phyloP scores from a whole-genome alignment of 352 stramenopile genomes.

The Blastocystis sp. region DNA sequence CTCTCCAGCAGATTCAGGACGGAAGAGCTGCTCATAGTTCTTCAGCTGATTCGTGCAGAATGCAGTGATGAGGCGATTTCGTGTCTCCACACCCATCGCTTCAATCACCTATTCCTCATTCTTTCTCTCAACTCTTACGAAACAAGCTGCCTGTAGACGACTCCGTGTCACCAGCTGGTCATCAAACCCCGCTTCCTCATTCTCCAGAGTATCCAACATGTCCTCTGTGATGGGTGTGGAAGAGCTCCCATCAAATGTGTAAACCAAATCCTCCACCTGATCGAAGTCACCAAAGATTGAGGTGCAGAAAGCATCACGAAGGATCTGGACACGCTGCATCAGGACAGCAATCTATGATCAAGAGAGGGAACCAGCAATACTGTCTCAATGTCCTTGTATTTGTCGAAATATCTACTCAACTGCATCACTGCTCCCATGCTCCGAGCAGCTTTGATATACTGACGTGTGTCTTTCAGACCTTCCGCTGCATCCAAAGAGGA shows the following conservation, averaged over 20 bases:
- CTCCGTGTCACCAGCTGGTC: slow-evolving; percentile 68
- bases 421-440: slow-evolving; percentile 91
- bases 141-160: slow-evolving; percentile 56
- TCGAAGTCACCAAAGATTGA: slow-evolving; percentile 86
- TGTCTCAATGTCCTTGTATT: slow-evolving; percentile 76
- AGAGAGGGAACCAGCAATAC: slow-evolving; percentile 68
- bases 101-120: slow-evolving; percentile 81
- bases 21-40: slow-evolving; percentile 77
- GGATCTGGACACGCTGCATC: slow-evolving; percentile 81
- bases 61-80: slow-evolving; percentile 75
- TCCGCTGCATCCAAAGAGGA: slow-evolving; percentile 73
- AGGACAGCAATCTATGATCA: slow-evolving; percentile 88
- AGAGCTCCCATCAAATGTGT: not conserved
- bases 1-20: slow-evolving; percentile 69
- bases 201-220: slow-evolving; percentile 55
- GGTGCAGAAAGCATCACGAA: slow-evolving; percentile 82
- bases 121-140: slow-evolving; percentile 73
- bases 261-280: slow-evolving; percentile 59
- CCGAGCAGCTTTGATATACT: slow-evolving; percentile 90
- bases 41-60: slow-evolving; percentile 80
- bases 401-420: slow-evolving; percentile 91
- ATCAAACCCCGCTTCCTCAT: not conserved
- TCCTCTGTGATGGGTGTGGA: not conserved
- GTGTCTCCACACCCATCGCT: slow-evolving; percentile 76
- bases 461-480: slow-evolving; percentile 70